These are phyloP conservation scores for Aplosporella prunicola DNA, from an alignment of 2,329 filamentous ascomycete species.

Conservation along the genomic window DNA sequence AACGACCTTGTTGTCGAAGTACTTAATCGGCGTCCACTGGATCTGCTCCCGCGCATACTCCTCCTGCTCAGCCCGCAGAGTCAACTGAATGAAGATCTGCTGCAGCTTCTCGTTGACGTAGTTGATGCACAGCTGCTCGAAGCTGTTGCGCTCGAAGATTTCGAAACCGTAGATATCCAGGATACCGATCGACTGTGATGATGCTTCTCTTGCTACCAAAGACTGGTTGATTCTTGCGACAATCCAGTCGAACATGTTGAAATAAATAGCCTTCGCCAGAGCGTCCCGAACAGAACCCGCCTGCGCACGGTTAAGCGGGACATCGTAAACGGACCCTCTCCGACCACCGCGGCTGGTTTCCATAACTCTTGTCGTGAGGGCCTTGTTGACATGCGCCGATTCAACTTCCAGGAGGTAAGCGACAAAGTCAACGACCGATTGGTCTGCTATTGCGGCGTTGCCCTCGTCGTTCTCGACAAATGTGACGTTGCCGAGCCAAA, in stretches of 20 bases:
- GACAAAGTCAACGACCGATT: slow-evolving; percentile 87
- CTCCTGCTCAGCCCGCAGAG: slow-evolving; percentile 91
- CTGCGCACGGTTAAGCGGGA: slow-evolving; percentile 78
- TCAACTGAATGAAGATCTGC: slow-evolving; percentile 98
- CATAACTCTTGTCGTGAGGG: slow-evolving; percentile 80
- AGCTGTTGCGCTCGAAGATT: slow-evolving; percentile 97
- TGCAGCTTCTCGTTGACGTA: slow-evolving; percentile 99
- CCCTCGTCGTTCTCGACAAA: slow-evolving; percentile 84
- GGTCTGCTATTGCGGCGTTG: slow-evolving; percentile 77
- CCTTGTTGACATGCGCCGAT: slow-evolving; percentile 68
- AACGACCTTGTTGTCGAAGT: slow-evolving; percentile 99
- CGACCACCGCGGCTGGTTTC: slow-evolving; percentile 58
- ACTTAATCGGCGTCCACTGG: slow-evolving; percentile 97
- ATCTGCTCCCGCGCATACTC: slow-evolving; percentile 95
- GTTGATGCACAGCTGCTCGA: slow-evolving; percentile 98
- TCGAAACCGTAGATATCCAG: slow-evolving; percentile 99
- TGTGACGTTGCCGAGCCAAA: slow-evolving; percentile 92
- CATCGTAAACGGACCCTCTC: slow-evolving; percentile 58
- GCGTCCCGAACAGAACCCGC: slow-evolving; percentile 82
- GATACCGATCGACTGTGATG: slow-evolving; percentile 85
- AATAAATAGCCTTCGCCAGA: slow-evolving; percentile 89
- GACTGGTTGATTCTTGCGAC: slow-evolving; percentile 86
- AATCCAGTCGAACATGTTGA: slow-evolving; percentile 98
- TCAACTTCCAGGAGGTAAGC: slow-evolving; percentile 90
- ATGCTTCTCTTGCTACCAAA: slow-evolving; percentile 63